These are phyloP conservation scores for Linum trigynum DNA, from an alignment of 345 rosid species.

Conservation along the genomic window DNA sequence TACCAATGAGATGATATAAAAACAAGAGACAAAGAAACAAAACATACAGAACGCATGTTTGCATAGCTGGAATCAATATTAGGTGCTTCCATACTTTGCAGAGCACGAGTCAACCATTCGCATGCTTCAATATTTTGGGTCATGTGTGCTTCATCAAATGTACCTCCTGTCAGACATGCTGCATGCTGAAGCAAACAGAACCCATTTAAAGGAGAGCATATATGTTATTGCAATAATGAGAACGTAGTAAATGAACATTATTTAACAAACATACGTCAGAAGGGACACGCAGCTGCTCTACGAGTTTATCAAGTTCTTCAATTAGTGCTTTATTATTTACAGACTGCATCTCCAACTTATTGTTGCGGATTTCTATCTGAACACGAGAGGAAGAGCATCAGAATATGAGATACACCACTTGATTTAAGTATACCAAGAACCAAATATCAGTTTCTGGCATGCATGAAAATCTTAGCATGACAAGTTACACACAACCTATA, in stretches of 20 bases:
- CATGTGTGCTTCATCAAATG: conserved; percentile 90
- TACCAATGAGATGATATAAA: neutral
- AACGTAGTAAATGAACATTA: neutral
- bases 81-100: conserved; percentile 72
- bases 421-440: neutral
- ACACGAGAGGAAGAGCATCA: conserved; percentile 10
- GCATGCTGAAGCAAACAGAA: conserved; percentile 57
- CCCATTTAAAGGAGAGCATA: neutral
- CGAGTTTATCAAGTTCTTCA: conserved; percentile 88
- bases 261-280: conserved; percentile 50
- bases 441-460: neutral
- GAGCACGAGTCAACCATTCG: conserved; percentile 89
- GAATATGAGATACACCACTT: conserved; percentile 7
- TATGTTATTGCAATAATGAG: neutral
- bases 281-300: conserved; percentile 72
- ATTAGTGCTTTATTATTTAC: conserved; percentile 85
- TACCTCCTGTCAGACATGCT: conserved; percentile 70
- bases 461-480: neutral
- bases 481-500: too few relatives aligned
- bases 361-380: conserved; percentile 97
- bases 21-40: conserved; percentile 12
- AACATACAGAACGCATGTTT: conserved; percentile 79
- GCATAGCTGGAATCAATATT: conserved; percentile 71
- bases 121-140: conserved; percentile 91
- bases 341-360: conserved; percentile 95